Conservation (phyloP, 2,329 filamentous ascomycete genomes). For the Stagonosporopsis vannaccii region DNA sequence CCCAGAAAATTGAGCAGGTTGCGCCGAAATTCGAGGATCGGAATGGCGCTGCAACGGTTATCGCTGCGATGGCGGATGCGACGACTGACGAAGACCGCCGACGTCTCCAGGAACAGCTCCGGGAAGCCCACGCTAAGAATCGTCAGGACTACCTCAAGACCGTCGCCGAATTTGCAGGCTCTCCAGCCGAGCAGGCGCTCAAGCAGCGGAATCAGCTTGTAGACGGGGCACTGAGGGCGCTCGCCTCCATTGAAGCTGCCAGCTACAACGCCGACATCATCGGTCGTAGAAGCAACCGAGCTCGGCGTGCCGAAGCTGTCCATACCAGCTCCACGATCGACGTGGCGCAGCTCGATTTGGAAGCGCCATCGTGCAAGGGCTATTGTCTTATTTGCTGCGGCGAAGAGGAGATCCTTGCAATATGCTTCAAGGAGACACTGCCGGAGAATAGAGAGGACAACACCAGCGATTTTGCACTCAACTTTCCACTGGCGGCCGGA, state of each 20-base stretch:
- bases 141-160: conserved; percentile 31
- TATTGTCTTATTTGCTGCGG: conserved; percentile 44
- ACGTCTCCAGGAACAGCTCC: conserved; percentile 32
- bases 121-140: conserved; percentile 41
- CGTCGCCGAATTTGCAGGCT: conserved; percentile 21
- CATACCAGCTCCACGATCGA: conserved; percentile 22
- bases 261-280: conserved; percentile 45
- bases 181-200: conserved; percentile 12
- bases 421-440: conserved; percentile 40
- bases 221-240: conserved; percentile 34
- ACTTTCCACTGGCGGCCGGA: conserved; percentile 45
- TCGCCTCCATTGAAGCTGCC: conserved; percentile 38
- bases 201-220: conserved; percentile 38
- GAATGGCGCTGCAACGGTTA: conserved; percentile 37
- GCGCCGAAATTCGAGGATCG: conserved; percentile 40
- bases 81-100: conserved; percentile 19
- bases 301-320: conserved; percentile 37
- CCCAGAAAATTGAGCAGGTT: conserved; percentile 40
- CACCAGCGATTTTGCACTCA: conserved; percentile 45
- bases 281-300: conserved; percentile 42
- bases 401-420: conserved; percentile 44
- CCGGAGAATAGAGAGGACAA: conserved; percentile 33
- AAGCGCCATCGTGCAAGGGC: conserved; percentile 34
- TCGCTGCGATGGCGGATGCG: conserved; percentile 28
- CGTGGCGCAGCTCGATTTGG: conserved; percentile 35